Base-by-base conservation (phyloP, 148 eudicot genomes). In the Amaranthus hypochondriacus region DNA sequence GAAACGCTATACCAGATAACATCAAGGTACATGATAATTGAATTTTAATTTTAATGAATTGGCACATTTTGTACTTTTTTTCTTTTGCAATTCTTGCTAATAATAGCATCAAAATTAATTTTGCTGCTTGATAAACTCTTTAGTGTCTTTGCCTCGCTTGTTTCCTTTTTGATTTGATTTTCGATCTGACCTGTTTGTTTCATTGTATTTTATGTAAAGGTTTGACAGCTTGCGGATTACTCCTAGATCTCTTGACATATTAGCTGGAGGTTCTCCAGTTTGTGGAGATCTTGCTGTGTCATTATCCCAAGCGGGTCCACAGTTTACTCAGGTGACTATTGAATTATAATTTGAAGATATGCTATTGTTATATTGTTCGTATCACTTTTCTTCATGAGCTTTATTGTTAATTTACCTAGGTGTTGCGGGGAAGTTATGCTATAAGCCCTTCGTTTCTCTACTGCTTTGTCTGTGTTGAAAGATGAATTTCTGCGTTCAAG, bases 221-320 rank as follows among this genome's bases (percentile, higher is more conserved):
- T 95, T 95, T 84, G 98, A 95, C 74, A 95, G 98, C 81, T 76
- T 95, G 79, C 90, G 98, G 53, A 90, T 95, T 61, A 88, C 93
- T 81, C 98, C 97, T 60, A 87, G 98, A 83, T 95, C 98, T 74
- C 96, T 95, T 63, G 98, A 92, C 75, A 89, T 95, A 78, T 89
- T 95, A 68, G 89, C 97, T 72, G 83, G 88, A 74, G 98, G 98
- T 68, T 79, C 98, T 80, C 98, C 98, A 64, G 96, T 95, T 81
- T 95, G 96, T 90, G 98, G 98, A 78, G 97, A 92, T 84, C 98
- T 95, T 77, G 96, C 98, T 74, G 98, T 95, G 72, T 88, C 98
- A 58, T 79, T 95, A 77, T 95, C 98, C 66, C 98, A 95, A 82
- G 87, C 97, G 59, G 93, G 97, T 72, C 98, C 97, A 58, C 98